These are phyloP conservation scores for Anethum foeniculum DNA, from an alignment of 140 eudicot genomes.

Conservation along the genomic window DNA sequence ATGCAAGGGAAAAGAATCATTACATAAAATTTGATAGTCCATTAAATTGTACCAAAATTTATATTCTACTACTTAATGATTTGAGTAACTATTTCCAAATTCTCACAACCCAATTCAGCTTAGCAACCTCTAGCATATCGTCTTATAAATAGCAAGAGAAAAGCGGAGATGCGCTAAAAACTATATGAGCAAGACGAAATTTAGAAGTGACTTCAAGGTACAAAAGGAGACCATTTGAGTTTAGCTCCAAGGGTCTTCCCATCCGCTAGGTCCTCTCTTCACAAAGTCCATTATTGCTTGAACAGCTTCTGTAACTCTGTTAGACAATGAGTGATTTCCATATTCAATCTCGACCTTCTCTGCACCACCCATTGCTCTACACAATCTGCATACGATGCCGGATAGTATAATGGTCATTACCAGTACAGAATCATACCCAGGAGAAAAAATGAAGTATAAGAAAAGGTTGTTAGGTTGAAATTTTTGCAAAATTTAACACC, in stretches of 20 bases:
- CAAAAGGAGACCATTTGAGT: slow-evolving; percentile 6
- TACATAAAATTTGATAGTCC: neutral
- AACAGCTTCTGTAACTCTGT: slow-evolving; percentile 76
- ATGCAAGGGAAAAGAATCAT: neutral
- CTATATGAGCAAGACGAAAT: neutral
- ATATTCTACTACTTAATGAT: neutral
- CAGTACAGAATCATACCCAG: neutral
- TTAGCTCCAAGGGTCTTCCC: slow-evolving; percentile 95
- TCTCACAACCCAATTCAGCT: neutral
- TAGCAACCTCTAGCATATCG: neutral
- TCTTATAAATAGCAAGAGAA: neutral
- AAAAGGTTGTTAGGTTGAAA: neutral
- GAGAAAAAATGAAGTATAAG: neutral
- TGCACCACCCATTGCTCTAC: slow-evolving; percentile 90
- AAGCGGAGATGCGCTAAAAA: neutral
- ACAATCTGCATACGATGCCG: slow-evolving; percentile 37
- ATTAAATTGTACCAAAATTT: neutral
- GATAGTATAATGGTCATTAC: neutral
- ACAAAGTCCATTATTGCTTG: slow-evolving; percentile 59
- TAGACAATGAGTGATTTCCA: slow-evolving; percentile 86
- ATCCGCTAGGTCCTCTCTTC: slow-evolving; percentile 80
- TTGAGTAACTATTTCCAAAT: neutral
- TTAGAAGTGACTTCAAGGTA: neutral
- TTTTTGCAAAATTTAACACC: neutral
- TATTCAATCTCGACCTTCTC: slow-evolving; percentile 84